Base-by-base conservation (phyloP, 495 filamentous ascomycete species). In the Penicillium flavigenum region DNA sequence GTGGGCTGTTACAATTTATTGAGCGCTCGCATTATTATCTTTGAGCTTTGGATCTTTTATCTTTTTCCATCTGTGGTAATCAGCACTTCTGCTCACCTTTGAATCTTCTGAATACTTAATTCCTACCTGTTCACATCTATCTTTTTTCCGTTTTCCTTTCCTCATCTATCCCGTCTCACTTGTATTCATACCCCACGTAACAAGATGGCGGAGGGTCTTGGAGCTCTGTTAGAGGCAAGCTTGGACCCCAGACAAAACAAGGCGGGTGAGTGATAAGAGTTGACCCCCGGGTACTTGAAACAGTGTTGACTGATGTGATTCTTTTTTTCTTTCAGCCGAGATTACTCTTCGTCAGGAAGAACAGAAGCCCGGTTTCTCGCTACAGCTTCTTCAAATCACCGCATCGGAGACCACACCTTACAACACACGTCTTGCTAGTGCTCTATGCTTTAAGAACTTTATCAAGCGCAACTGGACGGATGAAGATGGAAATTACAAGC, bases 371-470 rank as follows among this genome's bases (percentile, higher is more conserved):
- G 85, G 86, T 56, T 99, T 94, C 74, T 90, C 94, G n/a, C 75
- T 96, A 51, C 79, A 83, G 51, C 83, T 99, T 36, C 85, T 99
- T 26, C 89, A 89, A 54, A 91, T 98, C 66, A 91, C 95, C 50
- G 90, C 89, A 20, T 81, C 85, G 59, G 84, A 85, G 20, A 70
- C 76, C 26, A 83, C 84, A 57, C 84, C 88, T 9, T 71, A 76
- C 48, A 91, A 90, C 63, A 91, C 86, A 60, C 86, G 95, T 26
- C 88, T 98, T 44, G 83, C 94, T n/a, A 88, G 89, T 64, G 91
- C 94, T 27, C 80, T 99, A 46, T 95, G 86, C 77, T 98, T 99
- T 82, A 99, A 99, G 76, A 99, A 99, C 75, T 92, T 93, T 69
- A 91, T 99, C 64, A 88, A 86, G 74, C 82, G 88, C 61, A 94